Evolutionary conservation across 106 monocot genomes (phyloP).

Genomic region (Dendrobium chrysotoxum): DNA sequence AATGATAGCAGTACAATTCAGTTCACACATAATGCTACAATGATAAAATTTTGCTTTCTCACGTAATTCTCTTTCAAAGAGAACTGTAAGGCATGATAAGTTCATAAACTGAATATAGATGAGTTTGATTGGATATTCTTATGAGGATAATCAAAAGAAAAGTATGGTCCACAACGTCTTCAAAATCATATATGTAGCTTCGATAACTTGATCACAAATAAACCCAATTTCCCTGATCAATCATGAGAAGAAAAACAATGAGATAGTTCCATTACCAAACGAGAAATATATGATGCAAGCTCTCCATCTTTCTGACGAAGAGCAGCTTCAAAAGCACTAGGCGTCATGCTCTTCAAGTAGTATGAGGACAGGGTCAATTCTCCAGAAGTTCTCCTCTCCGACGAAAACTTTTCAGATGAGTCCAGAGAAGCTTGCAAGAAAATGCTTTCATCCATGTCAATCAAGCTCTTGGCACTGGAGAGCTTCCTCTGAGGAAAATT

Average conservation of each 20-base stretch:
- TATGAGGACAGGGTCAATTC: slow-evolving; percentile 62
- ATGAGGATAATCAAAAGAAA: neutral
- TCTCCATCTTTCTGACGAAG: slow-evolving; percentile 97
- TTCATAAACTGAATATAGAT: neutral
- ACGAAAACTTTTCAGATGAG: slow-evolving; percentile 38
- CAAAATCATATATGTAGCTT: neutral
- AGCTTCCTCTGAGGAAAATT: slow-evolving; percentile 38
- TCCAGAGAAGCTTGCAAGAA: slow-evolving; percentile 78
- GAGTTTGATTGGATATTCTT: neutral
- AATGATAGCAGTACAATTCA: neutral
- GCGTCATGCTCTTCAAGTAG: slow-evolving; percentile 92
- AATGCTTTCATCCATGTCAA: slow-evolving; percentile 69
- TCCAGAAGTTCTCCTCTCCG: slow-evolving; percentile 49
- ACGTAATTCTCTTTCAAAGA: neutral
- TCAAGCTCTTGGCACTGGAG: slow-evolving; percentile 61
- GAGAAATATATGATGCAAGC: slow-evolving; percentile 87
- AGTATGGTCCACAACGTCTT: neutral
- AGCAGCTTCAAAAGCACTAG: slow-evolving; percentile 83
- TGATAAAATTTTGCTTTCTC: neutral
- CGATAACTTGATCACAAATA: neutral
- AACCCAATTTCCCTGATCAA: neutral
- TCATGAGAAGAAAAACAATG: neutral
- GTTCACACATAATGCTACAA: neutral
- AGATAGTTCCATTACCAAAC: slow-evolving; percentile 48
- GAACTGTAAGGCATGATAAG: neutral